phyloP scores from a whole-genome alignment of 177 flowering plant species.

The Telopea speciosissima region DNA sequence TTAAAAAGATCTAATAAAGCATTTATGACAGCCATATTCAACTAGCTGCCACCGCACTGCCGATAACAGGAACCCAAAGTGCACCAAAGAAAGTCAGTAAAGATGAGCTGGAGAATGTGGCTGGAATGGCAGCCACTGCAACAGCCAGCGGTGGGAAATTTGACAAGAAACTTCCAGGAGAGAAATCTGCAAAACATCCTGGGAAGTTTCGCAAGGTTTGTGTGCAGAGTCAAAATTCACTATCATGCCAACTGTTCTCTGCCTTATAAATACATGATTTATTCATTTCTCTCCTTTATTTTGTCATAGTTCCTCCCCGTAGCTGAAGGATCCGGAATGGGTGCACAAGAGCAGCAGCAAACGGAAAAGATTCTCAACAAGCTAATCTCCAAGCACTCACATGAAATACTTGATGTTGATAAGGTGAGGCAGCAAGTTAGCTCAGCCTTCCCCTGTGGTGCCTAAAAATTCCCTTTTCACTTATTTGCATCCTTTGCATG shows the following conservation, averaged over 20 bases:
- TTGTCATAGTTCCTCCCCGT: conserved; percentile 65
- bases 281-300: not conserved
- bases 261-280: not conserved
- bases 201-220: conserved; percentile 88
- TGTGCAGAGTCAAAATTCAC: not conserved
- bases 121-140: conserved; percentile 77
- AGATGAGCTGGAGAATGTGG: conserved; percentile 64
- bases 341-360: conserved; percentile 63
- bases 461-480: not conserved
- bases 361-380: conserved; percentile 75
- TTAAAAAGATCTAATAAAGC: conserved; percentile 7
- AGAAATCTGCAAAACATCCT: conserved; percentile 68
- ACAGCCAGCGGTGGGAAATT: conserved; percentile 98
- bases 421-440: conserved; percentile 40
- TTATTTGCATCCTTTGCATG: not conserved
- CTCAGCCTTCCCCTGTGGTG: not conserved
- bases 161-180: conserved; percentile 88
- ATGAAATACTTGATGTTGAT: conserved; percentile 65
- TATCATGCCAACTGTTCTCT: conserved; percentile 1
- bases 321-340: conserved; percentile 68
- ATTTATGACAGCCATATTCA: conserved; percentile 72
- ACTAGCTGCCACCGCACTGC: conserved; percentile 83
- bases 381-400: conserved; percentile 68
- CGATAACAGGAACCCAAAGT: conserved; percentile 73
- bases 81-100: conserved; percentile 61